These are phyloP conservation scores for Pelargonium myrrhifolium DNA, from an alignment of 441 rosid species.

Conservation along the genomic window DNA sequence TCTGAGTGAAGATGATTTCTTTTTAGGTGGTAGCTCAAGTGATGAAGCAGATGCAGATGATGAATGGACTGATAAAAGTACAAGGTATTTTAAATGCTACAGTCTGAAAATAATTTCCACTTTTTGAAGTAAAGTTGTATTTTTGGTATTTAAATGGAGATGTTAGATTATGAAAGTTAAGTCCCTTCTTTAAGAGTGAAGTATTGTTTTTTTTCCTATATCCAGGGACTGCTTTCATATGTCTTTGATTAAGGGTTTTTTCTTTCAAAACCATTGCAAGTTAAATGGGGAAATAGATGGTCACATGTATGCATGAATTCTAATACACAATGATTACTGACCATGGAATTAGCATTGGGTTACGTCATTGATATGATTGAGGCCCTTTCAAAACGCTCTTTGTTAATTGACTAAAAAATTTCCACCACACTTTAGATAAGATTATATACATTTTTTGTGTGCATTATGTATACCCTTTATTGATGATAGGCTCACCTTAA, in stretches of 20 bases:
- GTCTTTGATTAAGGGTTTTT: no score
- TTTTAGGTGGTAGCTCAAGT: conserved; percentile 71
- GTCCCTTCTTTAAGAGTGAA: no score
- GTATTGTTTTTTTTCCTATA: no score
- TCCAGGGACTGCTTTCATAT: no score
- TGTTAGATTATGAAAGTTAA: no score
- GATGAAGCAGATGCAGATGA: conserved; percentile 96
- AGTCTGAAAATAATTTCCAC: no score
- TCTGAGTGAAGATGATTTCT: conserved; percentile 86
- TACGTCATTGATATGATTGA: background rate
- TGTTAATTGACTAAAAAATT: no score
- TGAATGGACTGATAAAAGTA: conserved; percentile 90
- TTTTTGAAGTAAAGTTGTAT: background rate
- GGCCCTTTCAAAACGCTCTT: background rate
- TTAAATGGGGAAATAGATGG: no score
- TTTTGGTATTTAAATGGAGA: no score
- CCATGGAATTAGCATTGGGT: background rate
- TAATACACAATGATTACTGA: no score
- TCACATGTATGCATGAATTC: no score
- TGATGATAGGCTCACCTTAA: conserved; percentile 11
- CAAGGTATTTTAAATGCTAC: conserved; percentile 38
- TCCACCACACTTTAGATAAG: background rate
- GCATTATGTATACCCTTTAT: background rate
- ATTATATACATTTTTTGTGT: background rate
- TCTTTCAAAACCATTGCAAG: no score